These are phyloP conservation scores for Brasenia schreberi DNA, from an alignment of 164 flowering plant genomes.

Conservation along the genomic window DNA sequence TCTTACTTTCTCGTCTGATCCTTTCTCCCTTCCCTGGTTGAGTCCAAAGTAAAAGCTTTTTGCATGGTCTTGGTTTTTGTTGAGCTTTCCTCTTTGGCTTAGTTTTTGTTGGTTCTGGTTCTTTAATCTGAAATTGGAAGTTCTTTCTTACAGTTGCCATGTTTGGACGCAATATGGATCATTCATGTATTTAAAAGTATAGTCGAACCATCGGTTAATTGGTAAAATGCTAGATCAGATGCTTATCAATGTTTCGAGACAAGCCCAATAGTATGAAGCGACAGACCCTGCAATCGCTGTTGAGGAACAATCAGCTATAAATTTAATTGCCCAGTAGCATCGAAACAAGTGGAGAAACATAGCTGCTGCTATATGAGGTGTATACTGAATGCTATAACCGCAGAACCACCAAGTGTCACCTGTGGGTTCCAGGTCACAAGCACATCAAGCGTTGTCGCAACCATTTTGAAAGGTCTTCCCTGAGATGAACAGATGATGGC, in stretches of 20 bases:
- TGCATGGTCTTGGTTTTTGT: too few relatives aligned
- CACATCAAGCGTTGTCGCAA: constrained; percentile 73
- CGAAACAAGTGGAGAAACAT: constrained; percentile 89
- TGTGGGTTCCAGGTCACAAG: constrained; percentile 59
- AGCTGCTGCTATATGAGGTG: constrained; percentile 71
- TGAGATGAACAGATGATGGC: constrained; percentile 80
- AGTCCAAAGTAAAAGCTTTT: too few relatives aligned
- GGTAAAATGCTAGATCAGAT: not conserved
- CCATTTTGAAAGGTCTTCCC: constrained; percentile 59
- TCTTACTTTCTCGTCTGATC: too few relatives aligned
- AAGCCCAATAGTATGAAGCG: constrained; percentile 97
- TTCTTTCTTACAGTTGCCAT: too few relatives aligned
- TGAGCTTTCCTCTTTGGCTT: too few relatives aligned
- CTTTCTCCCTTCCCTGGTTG: too few relatives aligned
- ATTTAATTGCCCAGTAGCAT: constrained; percentile 91
- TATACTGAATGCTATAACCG: constrained; percentile 75
- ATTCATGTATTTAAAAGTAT: too few relatives aligned
- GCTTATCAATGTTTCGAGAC: constrained; percentile 71
- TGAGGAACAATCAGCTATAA: constrained; percentile 73
- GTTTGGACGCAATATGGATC: too few relatives aligned
- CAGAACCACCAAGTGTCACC: constrained; percentile 75
- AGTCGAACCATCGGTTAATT: too few relatives aligned
- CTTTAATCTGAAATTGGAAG: too few relatives aligned
- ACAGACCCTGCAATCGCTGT: constrained; percentile 98
- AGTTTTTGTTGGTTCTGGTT: too few relatives aligned